Percentiles rank a stretch among this genome's conserved stretches.
Evolutionary conservation across 1,284 basidiomycete genomes (phyloP).

Genomic region (Ceratobasidium sp.): DNA sequence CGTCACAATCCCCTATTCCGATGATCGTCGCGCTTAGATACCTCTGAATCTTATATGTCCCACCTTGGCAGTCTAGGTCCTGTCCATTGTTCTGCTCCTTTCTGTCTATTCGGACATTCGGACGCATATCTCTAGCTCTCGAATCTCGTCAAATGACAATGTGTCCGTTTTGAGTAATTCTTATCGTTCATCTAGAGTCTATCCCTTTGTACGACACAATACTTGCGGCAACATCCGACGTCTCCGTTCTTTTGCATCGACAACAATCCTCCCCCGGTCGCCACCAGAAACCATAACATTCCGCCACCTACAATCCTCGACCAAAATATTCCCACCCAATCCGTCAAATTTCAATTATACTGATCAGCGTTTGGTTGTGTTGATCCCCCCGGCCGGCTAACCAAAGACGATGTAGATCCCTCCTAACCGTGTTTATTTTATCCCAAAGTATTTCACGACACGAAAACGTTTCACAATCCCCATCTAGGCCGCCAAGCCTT

Average conservation of each 20-base stretch:
- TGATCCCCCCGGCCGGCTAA: too few relatives aligned
- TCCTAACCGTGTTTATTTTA: too few relatives aligned
- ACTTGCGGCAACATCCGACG: background rate
- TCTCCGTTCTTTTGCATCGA: too few relatives aligned
- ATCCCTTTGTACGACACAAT: background rate
- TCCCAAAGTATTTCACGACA: too few relatives aligned
- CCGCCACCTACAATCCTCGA: background rate
- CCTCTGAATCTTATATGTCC: background rate
- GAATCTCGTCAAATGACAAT: background rate
- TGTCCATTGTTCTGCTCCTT: conserved; percentile 14
- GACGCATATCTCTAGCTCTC: background rate
- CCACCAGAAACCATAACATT: too few relatives aligned
- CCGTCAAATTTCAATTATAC: too few relatives aligned
- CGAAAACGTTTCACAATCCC: too few relatives aligned
- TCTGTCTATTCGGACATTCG: background rate
- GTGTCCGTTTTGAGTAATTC: background rate
- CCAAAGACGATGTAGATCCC: too few relatives aligned
- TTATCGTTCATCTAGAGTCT: background rate
- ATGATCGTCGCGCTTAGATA: conserved; percentile 14
- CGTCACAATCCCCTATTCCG: conserved; percentile 2
- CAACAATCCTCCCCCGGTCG: background rate
- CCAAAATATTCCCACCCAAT: background rate
- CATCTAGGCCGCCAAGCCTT: too few relatives aligned
- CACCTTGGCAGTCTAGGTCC: background rate
- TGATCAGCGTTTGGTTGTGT: too few relatives aligned